A percentile compares a stretch with the other conserved stretches of the same genome.
phyloP scores from a whole-genome alignment of 768 basidiomycete genomes.

The Suillus sp. region DNA sequence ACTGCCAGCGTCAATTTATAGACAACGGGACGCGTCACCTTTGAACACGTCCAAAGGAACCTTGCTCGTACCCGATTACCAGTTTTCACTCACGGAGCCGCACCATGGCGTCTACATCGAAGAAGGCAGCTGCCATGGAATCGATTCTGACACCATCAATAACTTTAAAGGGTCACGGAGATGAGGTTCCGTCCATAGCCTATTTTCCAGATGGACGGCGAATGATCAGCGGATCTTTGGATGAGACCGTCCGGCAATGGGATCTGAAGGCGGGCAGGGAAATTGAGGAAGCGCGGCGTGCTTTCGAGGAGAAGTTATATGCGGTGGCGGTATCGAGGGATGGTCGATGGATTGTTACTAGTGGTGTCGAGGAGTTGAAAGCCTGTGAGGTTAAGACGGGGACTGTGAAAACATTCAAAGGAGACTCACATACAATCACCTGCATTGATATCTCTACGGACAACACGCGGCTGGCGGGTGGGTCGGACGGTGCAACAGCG shows the following conservation, averaged over 20 bases:
- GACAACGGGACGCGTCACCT: background rate
- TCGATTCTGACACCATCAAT: background rate
- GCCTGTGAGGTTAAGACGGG: background rate
- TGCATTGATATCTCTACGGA: background rate
- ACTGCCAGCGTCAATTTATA: background rate
- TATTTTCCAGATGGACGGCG: background rate
- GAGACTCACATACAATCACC: fast-evolving
- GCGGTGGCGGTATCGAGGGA: background rate
- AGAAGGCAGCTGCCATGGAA: background rate
- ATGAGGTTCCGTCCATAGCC: fast-evolving
- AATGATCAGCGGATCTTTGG: too few species aligned
- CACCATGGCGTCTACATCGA: background rate
- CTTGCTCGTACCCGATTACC: background rate
- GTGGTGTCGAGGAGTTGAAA: background rate
- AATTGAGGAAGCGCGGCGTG: too few species aligned
- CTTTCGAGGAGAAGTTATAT: background rate
- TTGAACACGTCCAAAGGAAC: background rate
- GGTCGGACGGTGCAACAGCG: fast-evolving
- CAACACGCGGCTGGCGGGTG: background rate
- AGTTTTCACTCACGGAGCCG: background rate
- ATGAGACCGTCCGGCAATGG: too few species aligned
- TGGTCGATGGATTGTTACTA: background rate
- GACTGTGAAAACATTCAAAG: background rate
- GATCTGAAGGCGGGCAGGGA: too few species aligned
- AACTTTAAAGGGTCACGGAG: background rate